Evolutionary conservation across 345 rosid species (phyloP).

Genomic region (Brassica rapa): DNA sequence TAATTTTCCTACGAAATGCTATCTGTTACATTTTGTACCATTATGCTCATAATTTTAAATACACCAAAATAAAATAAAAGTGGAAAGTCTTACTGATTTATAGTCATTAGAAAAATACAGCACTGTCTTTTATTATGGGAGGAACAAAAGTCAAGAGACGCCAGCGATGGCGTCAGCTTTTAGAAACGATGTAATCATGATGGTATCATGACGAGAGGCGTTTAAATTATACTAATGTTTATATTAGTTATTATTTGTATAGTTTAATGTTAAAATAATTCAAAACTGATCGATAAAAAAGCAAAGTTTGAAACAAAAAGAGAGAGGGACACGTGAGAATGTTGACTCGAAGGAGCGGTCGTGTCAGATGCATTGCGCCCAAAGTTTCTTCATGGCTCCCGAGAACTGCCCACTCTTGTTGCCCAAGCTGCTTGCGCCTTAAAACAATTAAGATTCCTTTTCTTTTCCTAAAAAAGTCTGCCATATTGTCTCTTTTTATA

Average conservation of each 20-base stretch:
- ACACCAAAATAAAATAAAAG: not conserved
- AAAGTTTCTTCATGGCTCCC: slow-evolving; percentile 28
- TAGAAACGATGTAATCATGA: slow-evolving; percentile 32
- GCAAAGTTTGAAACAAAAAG: not conserved
- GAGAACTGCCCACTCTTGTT: slow-evolving; percentile 29
- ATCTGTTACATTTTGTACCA: not conserved
- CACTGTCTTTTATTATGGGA: not conserved
- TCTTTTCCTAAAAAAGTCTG: not conserved
- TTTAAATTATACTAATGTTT: not conserved
- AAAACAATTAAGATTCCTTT: slow-evolving; percentile 12
- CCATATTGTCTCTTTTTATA: not conserved
- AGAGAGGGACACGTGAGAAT: slow-evolving; percentile 29
- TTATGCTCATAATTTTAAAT: not conserved
- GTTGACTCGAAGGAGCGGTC: slow-evolving; percentile 35
- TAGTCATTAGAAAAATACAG: not conserved
- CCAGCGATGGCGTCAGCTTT: slow-evolving; percentile 31
- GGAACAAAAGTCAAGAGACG: slow-evolving; percentile 30
- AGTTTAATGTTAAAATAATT: not conserved
- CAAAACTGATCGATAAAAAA: not conserved
- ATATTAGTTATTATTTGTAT: not conserved
- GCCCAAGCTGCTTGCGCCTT: slow-evolving; percentile 17
- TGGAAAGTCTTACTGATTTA: slow-evolving; percentile 13
- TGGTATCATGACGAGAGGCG: slow-evolving; percentile 33
- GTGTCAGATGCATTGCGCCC: slow-evolving; percentile 29
- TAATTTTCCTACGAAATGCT: not conserved